A percentile compares a stretch with the other conserved stretches of the same genome.
phyloP scores from a whole-genome alignment of 768 basidiomycete genomes.

The Tylopilus vinaceipallidus region DNA sequence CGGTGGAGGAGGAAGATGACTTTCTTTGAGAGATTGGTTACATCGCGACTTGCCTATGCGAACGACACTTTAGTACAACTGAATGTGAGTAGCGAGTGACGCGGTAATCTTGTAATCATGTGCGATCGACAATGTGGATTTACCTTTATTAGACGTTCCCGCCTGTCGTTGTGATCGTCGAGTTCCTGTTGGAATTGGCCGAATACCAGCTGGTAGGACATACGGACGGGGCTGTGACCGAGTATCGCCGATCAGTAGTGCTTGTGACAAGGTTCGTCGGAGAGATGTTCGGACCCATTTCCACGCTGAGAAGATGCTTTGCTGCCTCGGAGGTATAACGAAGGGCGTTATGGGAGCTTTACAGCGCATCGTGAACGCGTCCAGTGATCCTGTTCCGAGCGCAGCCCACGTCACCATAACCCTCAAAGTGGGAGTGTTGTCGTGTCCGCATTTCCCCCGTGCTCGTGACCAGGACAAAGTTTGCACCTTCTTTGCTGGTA shows the following conservation, averaged over 20 bases:
- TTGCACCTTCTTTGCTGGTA: conserved; percentile 80
- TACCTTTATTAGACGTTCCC: conserved; percentile 91
- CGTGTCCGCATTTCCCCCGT: conserved; percentile 3
- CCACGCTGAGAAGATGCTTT: conserved; percentile 39
- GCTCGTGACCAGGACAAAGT: conserved; percentile 36
- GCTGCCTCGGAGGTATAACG: conserved; percentile 42
- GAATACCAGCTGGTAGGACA: conserved; percentile 40
- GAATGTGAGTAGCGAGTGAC: no score
- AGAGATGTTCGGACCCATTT: conserved; percentile 58
- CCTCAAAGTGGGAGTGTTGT: conserved; percentile 67
- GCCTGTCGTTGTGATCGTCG: conserved; percentile 81
- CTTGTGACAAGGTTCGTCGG: not conserved
- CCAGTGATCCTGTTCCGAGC: conserved; percentile 43
- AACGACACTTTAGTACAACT: conserved; percentile 4
- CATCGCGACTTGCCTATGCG: conserved; percentile 73
- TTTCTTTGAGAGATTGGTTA: conserved; percentile 91
- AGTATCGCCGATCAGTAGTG: not conserved
- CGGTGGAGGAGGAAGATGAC: conserved; percentile 92
- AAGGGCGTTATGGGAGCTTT: conserved; percentile 61
- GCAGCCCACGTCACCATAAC: conserved; percentile 70
- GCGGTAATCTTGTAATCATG: not conserved
- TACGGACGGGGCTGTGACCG: conserved; percentile 1
- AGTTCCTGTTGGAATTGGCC: conserved; percentile 65
- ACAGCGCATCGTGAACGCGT: not conserved
- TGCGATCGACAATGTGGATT: conserved; percentile 7